These are phyloP conservation scores for Pythium coloratum DNA, from an alignment of 352 stramenopile genomes.

Conservation along the genomic window DNA sequence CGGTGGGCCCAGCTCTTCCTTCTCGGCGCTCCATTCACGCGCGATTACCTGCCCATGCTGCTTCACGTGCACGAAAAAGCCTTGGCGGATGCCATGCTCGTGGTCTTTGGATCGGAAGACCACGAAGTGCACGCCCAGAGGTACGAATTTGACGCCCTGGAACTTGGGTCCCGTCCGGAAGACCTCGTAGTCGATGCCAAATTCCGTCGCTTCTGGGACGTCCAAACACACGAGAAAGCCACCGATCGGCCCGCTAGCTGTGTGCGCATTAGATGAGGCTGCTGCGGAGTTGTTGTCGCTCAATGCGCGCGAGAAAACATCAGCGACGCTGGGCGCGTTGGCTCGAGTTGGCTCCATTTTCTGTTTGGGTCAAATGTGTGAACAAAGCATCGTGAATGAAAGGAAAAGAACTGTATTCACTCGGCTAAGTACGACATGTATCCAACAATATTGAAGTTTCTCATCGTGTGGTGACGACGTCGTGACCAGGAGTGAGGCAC, in stretches of 20 bases:
- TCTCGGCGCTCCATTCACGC: slow-evolving; percentile 73
- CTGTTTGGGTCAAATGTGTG: neutral
- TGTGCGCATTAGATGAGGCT: neutral
- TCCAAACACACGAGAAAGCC: slow-evolving; percentile 85
- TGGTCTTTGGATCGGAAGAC: slow-evolving; percentile 77
- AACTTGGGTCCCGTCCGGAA: slow-evolving; percentile 82
- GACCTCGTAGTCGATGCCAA: slow-evolving; percentile 86
- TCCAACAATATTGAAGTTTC: slow-evolving; percentile 22
- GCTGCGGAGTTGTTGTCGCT: neutral
- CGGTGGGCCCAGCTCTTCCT: slow-evolving; percentile 69
- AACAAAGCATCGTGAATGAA: slow-evolving; percentile 3
- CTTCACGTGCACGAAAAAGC: slow-evolving; percentile 77
- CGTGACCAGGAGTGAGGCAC: neutral
- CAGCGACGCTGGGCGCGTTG: slow-evolving; percentile 11
- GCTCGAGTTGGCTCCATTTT: slow-evolving; percentile 9
- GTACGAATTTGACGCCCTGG: slow-evolving; percentile 84
- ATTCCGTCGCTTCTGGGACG: slow-evolving; percentile 75
- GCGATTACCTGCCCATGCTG: slow-evolving; percentile 64
- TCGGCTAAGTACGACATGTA: slow-evolving; percentile 29
- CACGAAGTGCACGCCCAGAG: slow-evolving; percentile 78
- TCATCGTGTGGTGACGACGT: neutral
- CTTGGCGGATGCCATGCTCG: slow-evolving; percentile 79
- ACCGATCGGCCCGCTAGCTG: slow-evolving; percentile 30
- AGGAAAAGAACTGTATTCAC: slow-evolving; percentile 26
- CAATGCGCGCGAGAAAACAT: slow-evolving; percentile 26